Evolutionary conservation across 2,329 filamentous ascomycete species (phyloP), one percentile per base, ranked within the genome.

Genomic region (Onygenales sp.): DNA sequence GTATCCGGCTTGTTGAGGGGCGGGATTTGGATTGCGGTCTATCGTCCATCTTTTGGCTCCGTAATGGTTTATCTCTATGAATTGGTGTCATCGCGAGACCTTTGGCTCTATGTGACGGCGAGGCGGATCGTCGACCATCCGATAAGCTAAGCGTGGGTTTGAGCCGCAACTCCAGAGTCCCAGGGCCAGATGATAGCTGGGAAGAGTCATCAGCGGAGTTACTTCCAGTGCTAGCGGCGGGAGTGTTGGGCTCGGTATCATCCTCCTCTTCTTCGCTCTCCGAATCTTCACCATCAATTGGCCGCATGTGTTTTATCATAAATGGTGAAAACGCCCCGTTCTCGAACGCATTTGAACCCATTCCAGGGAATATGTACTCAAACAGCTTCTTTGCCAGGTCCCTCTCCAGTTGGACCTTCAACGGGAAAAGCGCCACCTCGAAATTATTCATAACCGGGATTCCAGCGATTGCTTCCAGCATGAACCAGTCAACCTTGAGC

Each of bases 371-470:
- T 61, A 98, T 89, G 70, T 98, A 98, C 71, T 96, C 91, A 61
- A 98, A 95, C 2, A 98, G 76, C 60, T 86, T 89, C 72, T 94
- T 92, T 44, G 91, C 92, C 48, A 95, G 85, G 62, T 97, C 91
- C 38, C 85, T 86, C 70, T 98, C 93, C 38, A 98, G 77, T 67
- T 98, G 93, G 21, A 98, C 84, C 69, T 90, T 94, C 67, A 98
- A 81, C 0, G 93, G 94, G 68, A 94, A 91, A 17, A 98, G 75
- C 53, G 91, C 89, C 53, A 98, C 88, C 69, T 97, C 91, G 64
- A 98, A 98, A 63, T 94, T 87, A 61, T 97, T 92, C 77, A 98
- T 89, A 35, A 98, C 91, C 0, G 92, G 89, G 57, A 98, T 98
- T 48, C 93, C 93, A 39, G 92, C 93, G 68, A 98, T 96, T 7